Base-by-base conservation (phyloP, 805 yeast species). In the Nakazawaea molendinolei region DNA sequence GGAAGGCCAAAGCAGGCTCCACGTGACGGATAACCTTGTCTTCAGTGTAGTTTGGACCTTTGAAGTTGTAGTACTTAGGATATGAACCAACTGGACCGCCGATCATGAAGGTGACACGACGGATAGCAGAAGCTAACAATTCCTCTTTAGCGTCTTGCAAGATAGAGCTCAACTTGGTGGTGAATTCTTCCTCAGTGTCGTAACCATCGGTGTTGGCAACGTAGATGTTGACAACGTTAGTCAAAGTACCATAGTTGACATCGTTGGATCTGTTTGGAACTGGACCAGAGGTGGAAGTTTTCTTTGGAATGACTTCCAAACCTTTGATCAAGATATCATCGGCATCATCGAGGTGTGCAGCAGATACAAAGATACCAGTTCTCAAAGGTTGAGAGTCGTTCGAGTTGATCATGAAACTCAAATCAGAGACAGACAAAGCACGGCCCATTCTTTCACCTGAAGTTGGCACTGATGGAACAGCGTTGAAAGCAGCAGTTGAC, bases 1-100 rank as follows among this genome's bases (percentile, higher is more conserved):
- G 98, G 83, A 79, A 92, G 35, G 98, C 97, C 52, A 90, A 71
- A 28, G 97, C 96, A 17, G 99, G 99, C 62, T 92, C 97, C 49
- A 92, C 87, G 58, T 92, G 97, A 68, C 99, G 87, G 58, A 92
- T 84, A 15, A 89, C 89, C 62, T 80, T 77, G 65, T 92, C 95
- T 65, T 92, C 99, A 23, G 50, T 52, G 56, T 83, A 92, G 24
- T 71, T 71, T 35, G 95, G 95, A 43, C 90, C 95, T 53, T 84
- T 85, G 74, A 86, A 92, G 25, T 97, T 92, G 68, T 80, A 92
- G 69, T 90, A 92, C 61, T 83, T 85, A 50, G 98, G 98, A 61
- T 90, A 89, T 33, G 83, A 58, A 45, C 97, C 97, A 51, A 77
- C 78, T 37, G 70, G 73, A 56, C 79, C 77, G 43, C 95, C 95